These are phyloP conservation scores for Ceratobasidium sp. DNA, from an alignment of 1,284 basidiomycete genomes.

Conservation along the genomic window DNA sequence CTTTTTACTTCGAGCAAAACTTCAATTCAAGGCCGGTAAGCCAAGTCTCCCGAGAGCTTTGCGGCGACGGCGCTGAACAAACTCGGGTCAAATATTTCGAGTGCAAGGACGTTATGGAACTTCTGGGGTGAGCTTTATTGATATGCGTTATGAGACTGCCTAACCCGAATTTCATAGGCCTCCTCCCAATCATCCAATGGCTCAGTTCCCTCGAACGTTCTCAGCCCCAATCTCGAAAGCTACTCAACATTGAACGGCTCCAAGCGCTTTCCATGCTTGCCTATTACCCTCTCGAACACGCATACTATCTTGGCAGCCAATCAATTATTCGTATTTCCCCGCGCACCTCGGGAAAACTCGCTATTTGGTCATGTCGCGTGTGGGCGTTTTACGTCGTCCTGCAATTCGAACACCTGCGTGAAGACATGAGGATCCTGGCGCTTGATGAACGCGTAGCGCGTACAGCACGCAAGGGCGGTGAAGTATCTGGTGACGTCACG, in stretches of 20 bases:
- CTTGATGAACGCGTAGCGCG: constrained; percentile 61
- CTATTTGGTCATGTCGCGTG: constrained; percentile 74
- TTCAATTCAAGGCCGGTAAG: constrained; percentile 69
- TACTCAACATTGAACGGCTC: constrained; percentile 77
- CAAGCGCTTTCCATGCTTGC: constrained; percentile 85
- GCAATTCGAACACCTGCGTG: constrained; percentile 71
- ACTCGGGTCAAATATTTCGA: constrained; percentile 62
- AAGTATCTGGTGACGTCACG: constrained; percentile 42
- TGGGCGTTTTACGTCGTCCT: constrained; percentile 78
- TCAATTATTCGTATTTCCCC: constrained; percentile 57
- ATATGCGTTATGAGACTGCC: constrained; percentile 2
- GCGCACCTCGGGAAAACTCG: constrained; percentile 56
- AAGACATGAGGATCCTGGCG: constrained; percentile 66
- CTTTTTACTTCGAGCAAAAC: constrained; percentile 66
- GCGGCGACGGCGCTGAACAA: constrained; percentile 62
- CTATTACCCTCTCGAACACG: constrained; percentile 82
- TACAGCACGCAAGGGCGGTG: constrained; percentile 58
- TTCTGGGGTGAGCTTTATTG: constrained; percentile 66
- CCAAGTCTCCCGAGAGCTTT: constrained; percentile 58
- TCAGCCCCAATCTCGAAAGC: constrained; percentile 67
- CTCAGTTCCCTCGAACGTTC: constrained; percentile 71
- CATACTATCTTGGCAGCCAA: constrained; percentile 72
- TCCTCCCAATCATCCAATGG: constrained; percentile 80
- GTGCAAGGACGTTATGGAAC: constrained; percentile 73
- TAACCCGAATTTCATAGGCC: constrained; percentile 54